Evolutionary conservation across 257 asterid genomes (phyloP).

Genomic region (Haberlea rhodopensis): DNA sequence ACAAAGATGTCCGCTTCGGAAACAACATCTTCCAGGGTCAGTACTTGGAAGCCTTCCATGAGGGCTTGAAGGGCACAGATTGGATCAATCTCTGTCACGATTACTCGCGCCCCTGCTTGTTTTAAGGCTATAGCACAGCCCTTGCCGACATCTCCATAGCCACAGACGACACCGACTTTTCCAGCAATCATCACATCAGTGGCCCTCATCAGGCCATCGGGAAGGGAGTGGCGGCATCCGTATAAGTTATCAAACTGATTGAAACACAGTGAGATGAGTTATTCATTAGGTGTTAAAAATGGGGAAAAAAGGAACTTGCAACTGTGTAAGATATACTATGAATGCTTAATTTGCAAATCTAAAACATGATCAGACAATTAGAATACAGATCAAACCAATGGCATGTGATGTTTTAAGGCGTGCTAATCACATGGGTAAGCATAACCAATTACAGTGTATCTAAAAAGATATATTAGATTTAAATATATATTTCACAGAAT

Average conservation of each 20-base stretch:
- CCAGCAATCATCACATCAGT: slow-evolving; percentile 68
- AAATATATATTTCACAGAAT: not conserved
- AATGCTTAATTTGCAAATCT: not conserved
- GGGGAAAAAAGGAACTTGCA: not conserved
- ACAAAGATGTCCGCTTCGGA: slow-evolving; percentile 59
- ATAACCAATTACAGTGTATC: not conserved
- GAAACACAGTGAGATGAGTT: not conserved
- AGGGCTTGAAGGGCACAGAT: slow-evolving; percentile 64
- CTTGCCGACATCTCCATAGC: slow-evolving; percentile 65
- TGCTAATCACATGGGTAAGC: not conserved
- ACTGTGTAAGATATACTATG: not conserved
- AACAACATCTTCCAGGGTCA: slow-evolving; percentile 51
- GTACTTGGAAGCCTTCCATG: slow-evolving; percentile 65
- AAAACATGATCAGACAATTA: not conserved
- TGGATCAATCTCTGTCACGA: slow-evolving; percentile 62
- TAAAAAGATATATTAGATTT: not conserved
- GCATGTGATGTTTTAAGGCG: not conserved
- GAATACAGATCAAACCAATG: not conserved
- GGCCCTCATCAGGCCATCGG: slow-evolving; percentile 64
- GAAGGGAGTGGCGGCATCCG: slow-evolving; percentile 68
- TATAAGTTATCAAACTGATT: slow-evolving; percentile 62
- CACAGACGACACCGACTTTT: slow-evolving; percentile 50
- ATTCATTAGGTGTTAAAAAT: not conserved
- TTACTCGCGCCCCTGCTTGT: slow-evolving; percentile 60
- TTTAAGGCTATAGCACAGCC: slow-evolving; percentile 64